These are phyloP conservation scores for Tetraselmis chui DNA, from an alignment of 139 green algal genomes.

Conservation along the genomic window DNA sequence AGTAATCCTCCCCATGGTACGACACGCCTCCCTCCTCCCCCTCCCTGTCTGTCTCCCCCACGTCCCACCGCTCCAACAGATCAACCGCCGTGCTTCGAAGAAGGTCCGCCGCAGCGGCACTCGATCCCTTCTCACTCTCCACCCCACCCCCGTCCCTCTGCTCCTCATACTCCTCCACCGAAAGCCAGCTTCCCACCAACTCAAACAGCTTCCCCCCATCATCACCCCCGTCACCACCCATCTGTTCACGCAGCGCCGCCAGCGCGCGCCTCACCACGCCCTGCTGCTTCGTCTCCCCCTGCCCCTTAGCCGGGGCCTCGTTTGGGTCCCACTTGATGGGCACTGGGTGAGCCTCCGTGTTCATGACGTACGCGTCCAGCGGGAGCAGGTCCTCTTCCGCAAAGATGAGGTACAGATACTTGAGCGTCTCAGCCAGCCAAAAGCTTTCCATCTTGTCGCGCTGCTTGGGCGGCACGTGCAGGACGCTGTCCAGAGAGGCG, in stretches of 20 bases:
- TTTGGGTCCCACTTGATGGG: slow-evolving; percentile 25
- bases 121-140: no score
- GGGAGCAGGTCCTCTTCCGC: slow-evolving; percentile 55
- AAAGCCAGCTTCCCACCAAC: background rate
- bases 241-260: background rate
- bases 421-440: slow-evolving; percentile 79
- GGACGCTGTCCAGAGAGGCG: slow-evolving; percentile 39
- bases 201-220: background rate
- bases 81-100: no score
- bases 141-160: no score
- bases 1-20: background rate
- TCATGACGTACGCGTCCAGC: slow-evolving; percentile 77
- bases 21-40: background rate
- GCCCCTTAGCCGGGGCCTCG: background rate
- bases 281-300: background rate
- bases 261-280: background rate
- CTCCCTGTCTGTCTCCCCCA: background rate
- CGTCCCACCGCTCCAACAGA: background rate
- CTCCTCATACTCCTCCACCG: background rate
- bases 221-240: background rate
- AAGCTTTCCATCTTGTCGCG: slow-evolving; percentile 82
- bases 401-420: slow-evolving; percentile 77
- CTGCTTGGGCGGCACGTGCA: slow-evolving; percentile 36
- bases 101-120: no score
- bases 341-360: slow-evolving; percentile 79